Percentiles rank a stretch among this genome's conserved stretches.
phyloP scores from a whole-genome alignment of 2,329 filamentous ascomycete species.

The Geoglossum cookeanum region DNA sequence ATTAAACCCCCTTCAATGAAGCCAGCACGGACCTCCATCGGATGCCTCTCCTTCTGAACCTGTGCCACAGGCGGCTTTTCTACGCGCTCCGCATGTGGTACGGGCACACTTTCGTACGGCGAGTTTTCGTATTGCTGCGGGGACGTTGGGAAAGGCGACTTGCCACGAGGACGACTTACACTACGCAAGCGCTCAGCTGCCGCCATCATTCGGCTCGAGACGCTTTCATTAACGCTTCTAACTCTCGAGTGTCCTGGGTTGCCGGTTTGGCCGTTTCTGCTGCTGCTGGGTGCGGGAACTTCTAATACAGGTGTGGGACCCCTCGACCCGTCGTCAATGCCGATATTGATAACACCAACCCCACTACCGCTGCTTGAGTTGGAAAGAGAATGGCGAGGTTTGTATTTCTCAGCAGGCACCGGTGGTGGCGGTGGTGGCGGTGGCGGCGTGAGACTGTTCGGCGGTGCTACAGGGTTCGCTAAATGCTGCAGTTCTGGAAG shows the following conservation, averaged over 20 bases:
- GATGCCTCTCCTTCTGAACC: background rate
- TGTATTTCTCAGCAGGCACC: background rate
- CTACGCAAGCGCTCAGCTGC: slow-evolving; percentile 4
- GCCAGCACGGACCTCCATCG: background rate
- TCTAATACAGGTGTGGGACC: background rate
- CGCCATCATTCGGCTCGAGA: slow-evolving; percentile 1
- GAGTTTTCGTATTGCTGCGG: background rate
- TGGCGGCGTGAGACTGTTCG: background rate
- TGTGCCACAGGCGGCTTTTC: background rate
- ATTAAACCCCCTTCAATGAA: background rate
- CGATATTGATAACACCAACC: slow-evolving; percentile 5
- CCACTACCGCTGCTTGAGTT: background rate
- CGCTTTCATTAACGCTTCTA: background rate
- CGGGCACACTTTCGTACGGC: slow-evolving; percentile 3
- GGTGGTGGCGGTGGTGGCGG: background rate
- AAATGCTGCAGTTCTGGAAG: slow-evolving; percentile 2
- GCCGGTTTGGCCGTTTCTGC: background rate
- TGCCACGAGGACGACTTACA: slow-evolving; percentile 2
- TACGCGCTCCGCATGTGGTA: background rate
- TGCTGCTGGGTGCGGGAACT: background rate
- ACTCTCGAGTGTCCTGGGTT: background rate
- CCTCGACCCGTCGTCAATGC: background rate
- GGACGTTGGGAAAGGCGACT: background rate
- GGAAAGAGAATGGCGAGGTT: background rate
- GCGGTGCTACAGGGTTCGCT: background rate